Base-by-base conservation (phyloP, 345 rosid genomes). In the Dipteronia sinensis region DNA sequence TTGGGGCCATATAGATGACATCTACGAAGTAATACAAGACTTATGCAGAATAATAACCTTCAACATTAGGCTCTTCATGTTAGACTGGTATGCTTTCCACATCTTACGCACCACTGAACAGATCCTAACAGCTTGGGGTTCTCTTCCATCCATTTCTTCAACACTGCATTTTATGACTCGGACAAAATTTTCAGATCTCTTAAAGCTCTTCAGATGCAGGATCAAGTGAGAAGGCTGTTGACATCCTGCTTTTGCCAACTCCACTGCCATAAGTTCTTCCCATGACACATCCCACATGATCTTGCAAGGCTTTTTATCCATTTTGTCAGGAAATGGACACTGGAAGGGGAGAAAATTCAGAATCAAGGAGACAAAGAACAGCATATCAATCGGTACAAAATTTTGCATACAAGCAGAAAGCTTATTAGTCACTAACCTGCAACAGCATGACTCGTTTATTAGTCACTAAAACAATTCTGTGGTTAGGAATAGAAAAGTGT, bases 281-380 rank as follows among this genome's bases (percentile, higher is more conserved):
- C 98, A 96, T 19, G 97, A 91, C 78, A 96, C 95, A 82, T 96
- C 98, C 99, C 99, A 96, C 87, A 89, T 85, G 77, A 96, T 92
- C 88, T 93, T 96, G 84, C 91, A 88, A 82, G 99, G 94, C 75
- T 90, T 96, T 81, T 87, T 92, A 76, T 92, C 97, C 94, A 94
- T 88, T 86, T 92, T 93, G 80, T 90, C 94, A 34, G 82, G 85
- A 86, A 85, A 85, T 62, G 82, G 78, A 86, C 95, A 92, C 99
- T 96, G 77, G 58, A 82, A 58, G 62, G 75, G 75, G 3, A 78
- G 80, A 65, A 75, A 75, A 25, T 4, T 13, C 40, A 76, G 70
- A 67, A 83, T 76, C 68, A 74, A 55, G 61, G 66, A 67, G 44
- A 49, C 76, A 65, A 22, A 44, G 29, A 65, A 59, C 7, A 47